phyloP scores from a whole-genome alignment of 257 asterid genomes.

The Solanum tacnaense region DNA sequence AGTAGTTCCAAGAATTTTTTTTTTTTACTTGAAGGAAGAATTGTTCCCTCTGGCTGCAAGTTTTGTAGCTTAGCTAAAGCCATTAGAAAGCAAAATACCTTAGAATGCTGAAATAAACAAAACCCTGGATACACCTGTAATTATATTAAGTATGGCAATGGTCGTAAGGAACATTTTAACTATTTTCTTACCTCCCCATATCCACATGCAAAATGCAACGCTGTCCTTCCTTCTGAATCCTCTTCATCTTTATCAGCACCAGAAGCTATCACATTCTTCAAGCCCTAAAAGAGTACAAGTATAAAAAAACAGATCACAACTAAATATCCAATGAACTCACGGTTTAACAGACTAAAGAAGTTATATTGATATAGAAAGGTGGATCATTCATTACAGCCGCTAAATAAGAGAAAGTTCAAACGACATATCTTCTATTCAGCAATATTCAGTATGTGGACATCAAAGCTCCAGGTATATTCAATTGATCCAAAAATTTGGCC shows the following conservation, averaged over 20 bases:
- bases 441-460: not conserved
- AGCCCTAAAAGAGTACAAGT: conserved; percentile 32
- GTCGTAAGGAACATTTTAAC: not conserved
- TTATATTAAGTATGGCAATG: not conserved
- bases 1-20: not conserved
- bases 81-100: not conserved
- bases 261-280: conserved; percentile 67
- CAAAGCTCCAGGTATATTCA: not conserved
- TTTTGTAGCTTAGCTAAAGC: not conserved
- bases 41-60: not conserved
- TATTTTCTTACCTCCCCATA: conserved; percentile 74
- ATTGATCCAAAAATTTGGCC: not conserved
- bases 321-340: not conserved
- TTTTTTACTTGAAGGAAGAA: not conserved
- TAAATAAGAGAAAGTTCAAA: not conserved
- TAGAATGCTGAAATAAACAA: not conserved
- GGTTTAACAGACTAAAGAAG: not conserved
- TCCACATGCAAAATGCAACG: conserved; percentile 96
- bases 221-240: conserved; percentile 98
- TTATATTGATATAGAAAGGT: not conserved
- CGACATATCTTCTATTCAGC: not conserved
- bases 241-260: conserved; percentile 96
- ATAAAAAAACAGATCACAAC: not conserved
- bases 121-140: not conserved
- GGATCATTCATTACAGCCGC: not conserved